Evolutionary conservation across 2,329 filamentous ascomycete species (phyloP), one percentile per base, ranked within the genome.

Genomic region (Aspergillus awamori): DNA sequence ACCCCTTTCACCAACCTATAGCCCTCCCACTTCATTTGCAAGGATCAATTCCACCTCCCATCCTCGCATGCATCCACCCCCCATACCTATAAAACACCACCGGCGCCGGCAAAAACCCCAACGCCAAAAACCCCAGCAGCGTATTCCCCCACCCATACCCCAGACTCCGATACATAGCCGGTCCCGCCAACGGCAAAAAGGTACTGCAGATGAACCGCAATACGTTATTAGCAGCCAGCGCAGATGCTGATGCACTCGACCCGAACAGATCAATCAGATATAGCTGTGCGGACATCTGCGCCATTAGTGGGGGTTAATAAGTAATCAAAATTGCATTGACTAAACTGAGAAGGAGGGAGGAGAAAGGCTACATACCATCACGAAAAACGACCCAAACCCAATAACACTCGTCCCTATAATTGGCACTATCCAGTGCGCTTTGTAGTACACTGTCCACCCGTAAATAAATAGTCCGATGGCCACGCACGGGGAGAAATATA

Each of bases 401-500:
- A n/a, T 17, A 4, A 41, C 39, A 17, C 15, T 8, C n/a, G 66
- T 66, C 5, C 69, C 70, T 28, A 72, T 49, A 39, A 72, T 68
- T 1, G 67, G 65, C 11, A 69, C 60, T 5, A 71, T 62, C 71
- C 70, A 73, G 43, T 68, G 66, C 5, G 62, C 51, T 24, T 61
- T 33, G 20, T 62, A 65, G 53, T 71, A 63, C n/a, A 66, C 63
- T 1, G 61, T 62, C 70, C 71, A 72, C n/a, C 71, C 71, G 49
- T 70, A 70, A 17, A 66, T 48, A 8, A 70, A 57, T 1, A 72
- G 58, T 8, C 69, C 68, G 24, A 65, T 30, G 7, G 67, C 62
- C 8, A 72, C 60, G 39, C 53, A 51, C 13, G 63, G 66, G 24
- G 56, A 57, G 58, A 67, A 65, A 45, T 54, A 67, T 11, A 67